Percentiles rank a stretch among this genome's conserved stretches.
Conservation (phyloP, 2,329 filamentous ascomycete genomes). For the Fusarium musae region DNA sequence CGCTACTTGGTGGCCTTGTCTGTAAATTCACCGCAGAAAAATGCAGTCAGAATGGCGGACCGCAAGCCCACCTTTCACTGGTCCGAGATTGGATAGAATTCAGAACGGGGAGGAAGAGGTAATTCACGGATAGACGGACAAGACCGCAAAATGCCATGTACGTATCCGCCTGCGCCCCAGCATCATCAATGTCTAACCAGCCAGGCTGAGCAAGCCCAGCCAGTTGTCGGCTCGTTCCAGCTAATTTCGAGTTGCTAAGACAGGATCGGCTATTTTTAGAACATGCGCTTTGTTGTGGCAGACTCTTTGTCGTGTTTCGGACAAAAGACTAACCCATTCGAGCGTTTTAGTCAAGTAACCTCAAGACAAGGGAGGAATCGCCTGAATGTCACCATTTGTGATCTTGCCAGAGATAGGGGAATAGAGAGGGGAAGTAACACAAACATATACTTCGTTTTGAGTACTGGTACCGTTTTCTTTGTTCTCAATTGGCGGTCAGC, state of each 20-base stretch:
- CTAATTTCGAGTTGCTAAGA: constrained; percentile 35
- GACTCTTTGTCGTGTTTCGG: constrained; percentile 40
- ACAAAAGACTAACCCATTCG: constrained; percentile 26
- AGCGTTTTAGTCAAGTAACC: constrained; percentile 20
- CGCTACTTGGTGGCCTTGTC: background rate
- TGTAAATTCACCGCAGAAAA: background rate
- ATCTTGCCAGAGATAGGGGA: background rate
- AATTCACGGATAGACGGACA: constrained; percentile 13
- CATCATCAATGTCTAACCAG: constrained; percentile 9
- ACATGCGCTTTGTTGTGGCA: constrained; percentile 23
- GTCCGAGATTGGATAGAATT: background rate
- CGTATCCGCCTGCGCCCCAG: constrained; percentile 35
- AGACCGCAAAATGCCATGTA: constrained; percentile 1
- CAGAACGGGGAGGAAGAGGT: constrained; percentile 6
- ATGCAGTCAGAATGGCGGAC: constrained; percentile 10
- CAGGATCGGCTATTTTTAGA: constrained; percentile 41
- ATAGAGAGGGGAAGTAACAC: constrained; percentile 3
- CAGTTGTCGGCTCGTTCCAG: constrained; percentile 35
- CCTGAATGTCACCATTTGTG: constrained; percentile 17
- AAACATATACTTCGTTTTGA: constrained; percentile 14
- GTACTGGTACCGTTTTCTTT: background rate
- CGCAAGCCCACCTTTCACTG: background rate
- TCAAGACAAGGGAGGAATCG: constrained; percentile 23
- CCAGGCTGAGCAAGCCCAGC: background rate
- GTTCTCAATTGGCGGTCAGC: constrained; percentile 36